Evolutionary conservation across 2,329 filamentous ascomycete species (phyloP).

Genomic region (Malbranchea zuffiana): DNA sequence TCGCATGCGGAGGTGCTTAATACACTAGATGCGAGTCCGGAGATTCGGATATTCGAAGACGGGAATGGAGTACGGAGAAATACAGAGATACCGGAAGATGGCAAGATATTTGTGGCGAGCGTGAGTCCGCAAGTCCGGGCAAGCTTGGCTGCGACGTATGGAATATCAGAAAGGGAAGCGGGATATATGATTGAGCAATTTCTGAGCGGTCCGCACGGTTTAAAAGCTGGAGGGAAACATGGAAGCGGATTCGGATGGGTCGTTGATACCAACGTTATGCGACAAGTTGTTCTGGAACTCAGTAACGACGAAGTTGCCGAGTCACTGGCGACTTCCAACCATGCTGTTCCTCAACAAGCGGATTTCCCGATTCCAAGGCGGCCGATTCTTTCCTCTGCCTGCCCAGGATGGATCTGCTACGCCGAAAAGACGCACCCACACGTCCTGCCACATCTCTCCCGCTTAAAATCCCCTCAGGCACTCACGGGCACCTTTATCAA

Average conservation of each 20-base stretch:
- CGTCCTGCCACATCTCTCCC: constrained; percentile 79
- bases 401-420: constrained; percentile 97
- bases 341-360: constrained; percentile 11
- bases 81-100: constrained; percentile 34
- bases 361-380: constrained; percentile 26
- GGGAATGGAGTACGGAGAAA: constrained; percentile 47
- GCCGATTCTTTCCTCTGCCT: constrained; percentile 65
- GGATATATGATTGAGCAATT: constrained; percentile 75
- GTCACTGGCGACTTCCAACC: constrained; percentile 18
- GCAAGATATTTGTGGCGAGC: constrained; percentile 78
- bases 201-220: constrained; percentile 56
- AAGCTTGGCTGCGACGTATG: constrained; percentile 74
- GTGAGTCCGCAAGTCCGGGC: constrained; percentile 86
- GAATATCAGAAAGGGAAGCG: constrained; percentile 60
- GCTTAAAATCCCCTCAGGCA: constrained; percentile 87
- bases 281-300: constrained; percentile 72
- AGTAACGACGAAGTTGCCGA: constrained; percentile 59
- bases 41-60: constrained; percentile 38
- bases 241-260: constrained; percentile 78
- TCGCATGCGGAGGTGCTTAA: constrained; percentile 84
- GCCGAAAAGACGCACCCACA: constrained; percentile 96
- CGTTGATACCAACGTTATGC: constrained; percentile 73
- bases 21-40: constrained; percentile 56
- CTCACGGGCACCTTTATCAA: constrained; percentile 84
- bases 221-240: constrained; percentile 59